Evolutionary conservation across 2,329 filamentous ascomycete species (phyloP).

Genomic region (Hymenoscyphus fructigenus): DNA sequence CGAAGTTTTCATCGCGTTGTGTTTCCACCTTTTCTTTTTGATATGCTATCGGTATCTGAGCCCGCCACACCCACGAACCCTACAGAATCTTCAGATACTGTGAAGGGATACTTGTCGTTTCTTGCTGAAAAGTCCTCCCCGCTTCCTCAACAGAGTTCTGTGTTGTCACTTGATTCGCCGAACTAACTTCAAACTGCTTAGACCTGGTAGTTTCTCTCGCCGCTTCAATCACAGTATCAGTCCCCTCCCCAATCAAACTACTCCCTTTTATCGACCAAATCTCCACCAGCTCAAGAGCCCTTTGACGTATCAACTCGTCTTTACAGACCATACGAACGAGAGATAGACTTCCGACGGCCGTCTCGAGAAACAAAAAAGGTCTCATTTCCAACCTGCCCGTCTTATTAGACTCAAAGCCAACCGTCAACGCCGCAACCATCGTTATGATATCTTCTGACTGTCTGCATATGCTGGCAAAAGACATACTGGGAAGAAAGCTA

Average conservation of each 20-base stretch:
- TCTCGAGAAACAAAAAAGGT: not conserved
- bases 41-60: not conserved
- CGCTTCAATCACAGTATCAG: not conserved
- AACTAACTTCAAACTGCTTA: not conserved
- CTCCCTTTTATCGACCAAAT: not conserved
- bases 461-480: not conserved
- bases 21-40: not conserved
- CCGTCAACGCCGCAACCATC: not conserved
- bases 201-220: not conserved
- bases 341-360: not conserved
- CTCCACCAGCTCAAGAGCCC: not conserved
- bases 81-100: not conserved
- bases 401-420: not conserved
- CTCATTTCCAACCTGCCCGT: not conserved
- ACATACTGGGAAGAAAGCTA: not conserved
- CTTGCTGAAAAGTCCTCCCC: not conserved
- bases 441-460: not conserved
- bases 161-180: not conserved
- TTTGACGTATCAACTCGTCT: not conserved
- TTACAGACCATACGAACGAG: not conserved
- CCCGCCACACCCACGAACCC: not conserved
- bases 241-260: not conserved
- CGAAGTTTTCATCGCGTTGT: no score
- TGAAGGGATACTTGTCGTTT: not conserved
- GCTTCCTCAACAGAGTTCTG: not conserved